Evolutionary conservation across 2,329 filamentous ascomycete species (phyloP).

Genomic region (Stemphylium beticola): DNA sequence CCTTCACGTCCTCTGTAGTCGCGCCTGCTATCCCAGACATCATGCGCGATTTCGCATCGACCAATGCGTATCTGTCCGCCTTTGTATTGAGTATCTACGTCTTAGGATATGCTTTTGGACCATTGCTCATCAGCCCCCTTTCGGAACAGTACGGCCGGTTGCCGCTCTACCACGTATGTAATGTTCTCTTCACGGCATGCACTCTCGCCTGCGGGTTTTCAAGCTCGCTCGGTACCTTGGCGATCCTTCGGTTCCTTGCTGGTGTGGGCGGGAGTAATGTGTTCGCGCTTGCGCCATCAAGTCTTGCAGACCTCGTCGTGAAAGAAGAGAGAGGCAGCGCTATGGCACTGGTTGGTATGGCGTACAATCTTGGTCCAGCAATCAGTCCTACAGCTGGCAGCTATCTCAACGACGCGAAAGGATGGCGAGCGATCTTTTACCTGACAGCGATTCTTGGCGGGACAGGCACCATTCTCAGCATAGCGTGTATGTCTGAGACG

Average conservation of each 20-base stretch:
- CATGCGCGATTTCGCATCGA: slow-evolving; percentile 18
- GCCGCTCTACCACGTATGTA: slow-evolving; percentile 60
- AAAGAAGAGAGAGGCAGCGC: slow-evolving; percentile 26
- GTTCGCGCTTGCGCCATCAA: slow-evolving; percentile 28
- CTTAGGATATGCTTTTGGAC: slow-evolving; percentile 38
- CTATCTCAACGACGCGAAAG: slow-evolving; percentile 16
- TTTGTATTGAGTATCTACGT: slow-evolving; percentile 35
- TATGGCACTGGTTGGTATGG: slow-evolving; percentile 28
- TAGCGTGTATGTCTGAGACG: slow-evolving; percentile 37
- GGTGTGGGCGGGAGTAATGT: slow-evolving; percentile 25
- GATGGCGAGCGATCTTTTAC: slow-evolving; percentile 27
- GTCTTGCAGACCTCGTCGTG: slow-evolving; percentile 31
- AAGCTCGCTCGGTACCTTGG: slow-evolving; percentile 49
- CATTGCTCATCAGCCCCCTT: slow-evolving; percentile 32
- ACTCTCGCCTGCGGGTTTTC: slow-evolving; percentile 59
- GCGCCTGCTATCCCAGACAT: slow-evolving; percentile 33
- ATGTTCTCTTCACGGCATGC: slow-evolving; percentile 64
- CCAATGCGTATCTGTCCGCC: slow-evolving; percentile 25
- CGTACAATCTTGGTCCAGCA: slow-evolving; percentile 24
- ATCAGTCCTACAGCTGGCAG: slow-evolving; percentile 27
- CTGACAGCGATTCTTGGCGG: slow-evolving; percentile 8
- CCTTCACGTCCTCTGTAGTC: slow-evolving; percentile 34
- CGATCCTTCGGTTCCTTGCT: slow-evolving; percentile 60
- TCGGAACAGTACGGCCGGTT: slow-evolving; percentile 40
- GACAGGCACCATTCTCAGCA: slow-evolving; percentile 37